Evolutionary conservation across 345 rosid genomes (phyloP).

Genomic region (Physaria fendleri): DNA sequence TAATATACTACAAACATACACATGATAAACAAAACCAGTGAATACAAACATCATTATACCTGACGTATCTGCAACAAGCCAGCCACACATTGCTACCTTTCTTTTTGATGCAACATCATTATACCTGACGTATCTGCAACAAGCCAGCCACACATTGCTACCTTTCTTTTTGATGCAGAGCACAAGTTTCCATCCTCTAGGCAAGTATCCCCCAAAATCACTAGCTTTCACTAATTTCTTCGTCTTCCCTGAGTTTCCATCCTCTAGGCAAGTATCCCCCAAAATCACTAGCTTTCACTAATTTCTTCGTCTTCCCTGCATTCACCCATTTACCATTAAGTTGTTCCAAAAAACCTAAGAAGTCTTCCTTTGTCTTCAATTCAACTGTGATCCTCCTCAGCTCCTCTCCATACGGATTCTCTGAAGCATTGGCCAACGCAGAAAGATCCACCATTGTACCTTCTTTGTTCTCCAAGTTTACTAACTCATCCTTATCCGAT

Average conservation of each 20-base stretch:
- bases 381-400: slow-evolving; percentile 52
- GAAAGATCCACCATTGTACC: slow-evolving; percentile 34
- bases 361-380: slow-evolving; percentile 35
- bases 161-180: slow-evolving; percentile 50
- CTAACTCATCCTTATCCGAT: not conserved
- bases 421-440: slow-evolving; percentile 23
- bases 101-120: slow-evolving; percentile 37
- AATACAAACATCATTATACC: slow-evolving; percentile 42
- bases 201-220: slow-evolving; percentile 46
- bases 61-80: slow-evolving; percentile 54
- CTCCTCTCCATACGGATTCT: slow-evolving; percentile 49
- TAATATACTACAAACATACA: not conserved
- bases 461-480: slow-evolving; percentile 27
- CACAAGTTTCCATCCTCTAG: slow-evolving; percentile 64
- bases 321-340: slow-evolving; percentile 65
- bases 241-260: too few species aligned
- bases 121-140: slow-evolving; percentile 67
- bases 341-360: slow-evolving; percentile 46
- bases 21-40: slow-evolving; percentile 4
- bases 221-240: slow-evolving; percentile 54
- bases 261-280: slow-evolving; percentile 52
- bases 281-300: slow-evolving; percentile 44
- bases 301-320: slow-evolving; percentile 55
- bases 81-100: slow-evolving; percentile 40
- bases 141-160: slow-evolving; percentile 40